Evolutionary conservation across 2,329 filamentous ascomycete species (phyloP).

Genomic region (Bertia moriformis): DNA sequence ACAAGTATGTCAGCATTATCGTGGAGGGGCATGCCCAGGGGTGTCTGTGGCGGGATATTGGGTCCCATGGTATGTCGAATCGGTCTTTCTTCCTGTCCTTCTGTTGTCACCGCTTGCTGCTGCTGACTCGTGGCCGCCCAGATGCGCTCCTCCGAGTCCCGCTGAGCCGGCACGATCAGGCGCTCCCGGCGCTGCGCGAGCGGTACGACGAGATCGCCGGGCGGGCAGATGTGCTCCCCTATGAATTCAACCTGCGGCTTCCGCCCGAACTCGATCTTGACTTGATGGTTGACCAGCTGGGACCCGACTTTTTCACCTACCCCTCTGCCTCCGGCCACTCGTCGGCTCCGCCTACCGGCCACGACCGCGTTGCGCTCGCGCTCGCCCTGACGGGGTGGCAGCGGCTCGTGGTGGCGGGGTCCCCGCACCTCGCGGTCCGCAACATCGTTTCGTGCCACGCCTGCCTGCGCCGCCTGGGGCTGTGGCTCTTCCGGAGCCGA

Average conservation of each 20-base stretch:
- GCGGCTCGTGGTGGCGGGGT: constrained; percentile 35
- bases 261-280: constrained; percentile 37
- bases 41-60: constrained; percentile 74
- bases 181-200: constrained; percentile 39
- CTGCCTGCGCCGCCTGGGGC: constrained; percentile 73
- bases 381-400: constrained; percentile 68
- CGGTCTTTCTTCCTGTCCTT: neutral
- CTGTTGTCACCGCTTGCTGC: neutral
- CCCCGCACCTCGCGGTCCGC: constrained; percentile 38
- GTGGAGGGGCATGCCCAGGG: constrained; percentile 62
- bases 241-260: constrained; percentile 44
- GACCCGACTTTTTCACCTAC: constrained; percentile 35
- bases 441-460: constrained; percentile 69
- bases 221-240: constrained; percentile 40
- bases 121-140: constrained; percentile 31
- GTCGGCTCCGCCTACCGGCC: constrained; percentile 11
- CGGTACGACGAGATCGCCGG: constrained; percentile 51
- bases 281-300: constrained; percentile 30
- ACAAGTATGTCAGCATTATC: constrained; percentile 63
- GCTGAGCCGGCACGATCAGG: constrained; percentile 43
- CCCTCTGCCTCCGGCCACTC: constrained; percentile 16
- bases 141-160: constrained; percentile 46
- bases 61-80: constrained; percentile 61
- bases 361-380: constrained; percentile 49
- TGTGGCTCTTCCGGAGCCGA: constrained; percentile 86